Conservation (phyloP, 768 basidiomycete genomes). For the Tylopilus sp. region DNA sequence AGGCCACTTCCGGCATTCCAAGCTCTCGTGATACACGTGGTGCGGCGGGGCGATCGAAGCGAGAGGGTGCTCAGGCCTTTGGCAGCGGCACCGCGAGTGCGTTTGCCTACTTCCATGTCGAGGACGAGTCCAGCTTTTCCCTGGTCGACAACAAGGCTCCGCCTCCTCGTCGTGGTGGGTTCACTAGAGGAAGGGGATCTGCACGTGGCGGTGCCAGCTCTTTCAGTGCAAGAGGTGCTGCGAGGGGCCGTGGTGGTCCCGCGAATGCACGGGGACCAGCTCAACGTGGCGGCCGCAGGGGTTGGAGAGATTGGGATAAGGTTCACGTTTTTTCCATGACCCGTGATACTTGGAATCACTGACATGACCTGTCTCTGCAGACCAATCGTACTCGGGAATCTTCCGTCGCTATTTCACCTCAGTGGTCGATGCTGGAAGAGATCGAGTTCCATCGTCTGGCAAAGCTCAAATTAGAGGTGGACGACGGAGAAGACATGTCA, state of each 20-base stretch:
- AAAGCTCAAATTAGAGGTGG: slow-evolving; percentile 92
- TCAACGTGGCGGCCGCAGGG: slow-evolving; percentile 47
- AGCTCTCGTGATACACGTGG: slow-evolving; percentile 49
- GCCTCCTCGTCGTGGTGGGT: slow-evolving; percentile 67
- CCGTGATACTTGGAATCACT: neutral
- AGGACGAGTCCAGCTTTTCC: slow-evolving; percentile 96
- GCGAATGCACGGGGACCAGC: slow-evolving; percentile 42
- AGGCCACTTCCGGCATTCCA: slow-evolving; percentile 48
- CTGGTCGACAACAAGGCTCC: slow-evolving; percentile 87
- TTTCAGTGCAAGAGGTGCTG: slow-evolving; percentile 41
- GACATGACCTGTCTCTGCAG: slow-evolving; percentile 35
- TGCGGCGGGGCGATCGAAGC: slow-evolving; percentile 54
- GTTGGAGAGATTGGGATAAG: slow-evolving; percentile 96
- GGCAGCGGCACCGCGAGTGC: slow-evolving; percentile 88
- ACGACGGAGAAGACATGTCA: slow-evolving; percentile 87
- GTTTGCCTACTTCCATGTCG: slow-evolving; percentile 96
- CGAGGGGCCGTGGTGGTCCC: slow-evolving; percentile 43
- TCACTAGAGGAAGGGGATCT: slow-evolving; percentile 48
- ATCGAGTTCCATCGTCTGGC: slow-evolving; percentile 91
- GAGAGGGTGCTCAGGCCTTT: slow-evolving; percentile 81
- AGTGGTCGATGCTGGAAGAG: slow-evolving; percentile 96
- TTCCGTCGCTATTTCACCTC: slow-evolving; percentile 86
- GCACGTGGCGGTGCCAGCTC: slow-evolving; percentile 36
- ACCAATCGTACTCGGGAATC: slow-evolving; percentile 85
- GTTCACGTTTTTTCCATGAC: slow-evolving; percentile 37